phyloP scores from a whole-genome alignment of 2,329 filamentous ascomycete genomes.

The Pseudogymnoascus sp. region DNA sequence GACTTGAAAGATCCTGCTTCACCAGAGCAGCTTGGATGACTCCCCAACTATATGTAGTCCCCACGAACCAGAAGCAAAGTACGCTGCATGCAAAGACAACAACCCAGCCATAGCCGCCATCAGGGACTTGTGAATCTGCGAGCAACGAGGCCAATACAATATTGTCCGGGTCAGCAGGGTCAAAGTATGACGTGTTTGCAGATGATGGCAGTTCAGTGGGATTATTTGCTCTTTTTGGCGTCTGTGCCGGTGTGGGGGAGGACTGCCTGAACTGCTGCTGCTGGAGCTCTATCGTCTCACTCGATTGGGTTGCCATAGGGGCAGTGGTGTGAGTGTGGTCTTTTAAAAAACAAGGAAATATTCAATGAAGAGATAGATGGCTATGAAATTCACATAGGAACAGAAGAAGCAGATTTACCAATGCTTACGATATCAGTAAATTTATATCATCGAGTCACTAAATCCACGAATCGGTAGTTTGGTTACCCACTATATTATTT shows the following conservation, averaged over 20 bases:
- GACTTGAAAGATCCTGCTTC: slow-evolving; percentile 38
- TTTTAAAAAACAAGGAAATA: background rate
- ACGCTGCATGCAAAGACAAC: slow-evolving; percentile 44
- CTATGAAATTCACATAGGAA: background rate
- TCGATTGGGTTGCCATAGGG: background rate
- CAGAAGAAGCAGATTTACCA: background rate
- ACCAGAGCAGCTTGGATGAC: slow-evolving; percentile 52
- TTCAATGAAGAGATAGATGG: background rate
- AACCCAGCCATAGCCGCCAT: slow-evolving; percentile 51
- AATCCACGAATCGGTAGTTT: background rate
- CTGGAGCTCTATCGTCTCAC: background rate
- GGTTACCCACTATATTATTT: background rate
- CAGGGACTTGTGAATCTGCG: slow-evolving; percentile 41
- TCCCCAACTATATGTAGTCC: slow-evolving; percentile 52
- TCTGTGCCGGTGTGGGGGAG: background rate
- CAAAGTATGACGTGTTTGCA: slow-evolving; percentile 15
- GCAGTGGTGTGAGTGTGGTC: too few relatives aligned
- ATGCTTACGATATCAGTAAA: background rate
- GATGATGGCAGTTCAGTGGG: background rate
- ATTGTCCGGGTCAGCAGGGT: slow-evolving; percentile 24
- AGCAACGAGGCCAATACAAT: slow-evolving; percentile 38
- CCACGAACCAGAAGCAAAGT: slow-evolving; percentile 50
- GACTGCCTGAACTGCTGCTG: background rate
- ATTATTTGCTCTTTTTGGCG: background rate
- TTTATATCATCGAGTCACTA: background rate